Evolutionary conservation across 2,329 filamentous ascomycete species (phyloP).

Genomic region (Clathrospora elynae): DNA sequence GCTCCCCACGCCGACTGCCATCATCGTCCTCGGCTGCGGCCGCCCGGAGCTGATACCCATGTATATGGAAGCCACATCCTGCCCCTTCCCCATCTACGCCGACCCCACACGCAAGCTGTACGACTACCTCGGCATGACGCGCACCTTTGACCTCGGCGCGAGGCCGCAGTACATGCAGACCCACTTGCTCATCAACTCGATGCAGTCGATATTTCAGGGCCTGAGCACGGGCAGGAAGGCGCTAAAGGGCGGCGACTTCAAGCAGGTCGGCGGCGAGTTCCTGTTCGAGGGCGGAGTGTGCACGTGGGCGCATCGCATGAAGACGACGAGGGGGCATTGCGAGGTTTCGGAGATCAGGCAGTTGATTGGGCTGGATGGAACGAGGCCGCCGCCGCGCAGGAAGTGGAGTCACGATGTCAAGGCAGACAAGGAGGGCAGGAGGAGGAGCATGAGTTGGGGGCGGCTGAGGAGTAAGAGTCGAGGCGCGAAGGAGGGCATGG

Average conservation of each 20-base stretch:
- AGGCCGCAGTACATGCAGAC: slow-evolving; percentile 69
- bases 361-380: slow-evolving; percentile 58
- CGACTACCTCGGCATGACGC: slow-evolving; percentile 69
- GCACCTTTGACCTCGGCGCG: slow-evolving; percentile 65
- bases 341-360: slow-evolving; percentile 70
- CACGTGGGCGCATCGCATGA: slow-evolving; percentile 84
- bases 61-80: slow-evolving; percentile 67
- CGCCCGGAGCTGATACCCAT: slow-evolving; percentile 68
- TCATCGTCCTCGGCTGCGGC: slow-evolving; percentile 75
- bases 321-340: slow-evolving; percentile 75
- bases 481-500: slow-evolving; percentile 18
- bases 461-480: slow-evolving; percentile 34
- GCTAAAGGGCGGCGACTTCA: slow-evolving; percentile 67
- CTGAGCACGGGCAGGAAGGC: slow-evolving; percentile 65
- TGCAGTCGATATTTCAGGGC: slow-evolving; percentile 63
- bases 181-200: slow-evolving; percentile 52
- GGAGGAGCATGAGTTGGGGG: slow-evolving; percentile 39
- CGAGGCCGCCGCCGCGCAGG: slow-evolving; percentile 37
- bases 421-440: slow-evolving; percentile 24
- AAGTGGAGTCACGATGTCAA: slow-evolving; percentile 44
- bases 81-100: slow-evolving; percentile 76
- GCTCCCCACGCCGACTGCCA: slow-evolving; percentile 62
- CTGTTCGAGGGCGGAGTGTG: slow-evolving; percentile 73
- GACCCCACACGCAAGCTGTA: slow-evolving; percentile 72
- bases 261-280: slow-evolving; percentile 78